A percentile compares a stretch with the other conserved stretches of the same genome.
Conservation (phyloP, 2,329 filamentous ascomycete species). For the Microsporum ferrugineum region DNA sequence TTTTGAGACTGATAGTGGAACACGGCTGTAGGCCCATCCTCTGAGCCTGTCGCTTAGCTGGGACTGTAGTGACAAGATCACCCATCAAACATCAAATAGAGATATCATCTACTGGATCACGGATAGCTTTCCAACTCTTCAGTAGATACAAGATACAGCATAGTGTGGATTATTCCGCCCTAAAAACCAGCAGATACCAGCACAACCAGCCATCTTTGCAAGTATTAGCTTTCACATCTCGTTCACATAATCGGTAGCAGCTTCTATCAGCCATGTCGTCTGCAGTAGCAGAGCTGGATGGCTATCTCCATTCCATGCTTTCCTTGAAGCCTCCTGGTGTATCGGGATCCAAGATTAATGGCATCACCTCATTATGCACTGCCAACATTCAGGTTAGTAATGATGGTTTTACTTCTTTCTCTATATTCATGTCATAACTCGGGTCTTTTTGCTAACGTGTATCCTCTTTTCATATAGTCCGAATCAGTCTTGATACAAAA, state of each 20-base stretch:
- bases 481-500: constrained; percentile 93
- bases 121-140: constrained; percentile 2
- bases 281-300: constrained; percentile 81
- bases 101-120: constrained; percentile 2
- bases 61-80: constrained; percentile 5
- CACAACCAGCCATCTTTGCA: constrained; percentile 1
- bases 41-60: constrained; percentile 1
- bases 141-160: constrained; percentile 6
- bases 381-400: constrained; percentile 74
- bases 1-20: neutral
- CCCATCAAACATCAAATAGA: constrained; percentile 3
- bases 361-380: constrained; percentile 77
- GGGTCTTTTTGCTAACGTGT: constrained; percentile 15
- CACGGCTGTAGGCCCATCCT: neutral
- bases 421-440: neutral
- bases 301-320: constrained; percentile 82
- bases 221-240: constrained; percentile 5
- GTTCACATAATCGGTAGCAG: constrained; percentile 8
- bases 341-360: constrained; percentile 80
- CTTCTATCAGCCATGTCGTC: constrained; percentile 51
- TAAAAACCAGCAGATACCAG: neutral
- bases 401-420: constrained; percentile 10
- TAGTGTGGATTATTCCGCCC: neutral
- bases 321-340: constrained; percentile 85
- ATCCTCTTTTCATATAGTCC: constrained; percentile 48